Evolutionary conservation across 192 early-diverging fungal species (phyloP).

Genomic region (Paraglomus brasilianum): DNA sequence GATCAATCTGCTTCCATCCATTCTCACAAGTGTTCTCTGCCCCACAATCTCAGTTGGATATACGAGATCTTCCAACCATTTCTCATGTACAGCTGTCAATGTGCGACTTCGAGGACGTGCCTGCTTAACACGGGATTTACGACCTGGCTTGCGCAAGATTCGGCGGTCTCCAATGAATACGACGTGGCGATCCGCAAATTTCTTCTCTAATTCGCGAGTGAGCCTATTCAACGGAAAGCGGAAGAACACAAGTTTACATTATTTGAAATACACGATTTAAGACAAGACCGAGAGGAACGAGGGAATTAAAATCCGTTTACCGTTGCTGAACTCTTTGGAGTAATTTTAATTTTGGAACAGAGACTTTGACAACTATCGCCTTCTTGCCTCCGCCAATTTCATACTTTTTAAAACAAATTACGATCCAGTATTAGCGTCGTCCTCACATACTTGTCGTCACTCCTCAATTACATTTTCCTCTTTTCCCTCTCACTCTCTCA

Average conservation of each 20-base stretch:
- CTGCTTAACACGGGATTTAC: conserved; percentile 88
- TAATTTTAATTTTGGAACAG: conserved; percentile 89
- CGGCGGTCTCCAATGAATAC: conserved; percentile 91
- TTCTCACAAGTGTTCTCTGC: conserved; percentile 95
- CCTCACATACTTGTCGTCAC: background rate
- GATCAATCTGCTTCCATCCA: conserved; percentile 90
- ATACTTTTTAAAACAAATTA: conserved; percentile 48
- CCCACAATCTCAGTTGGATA: conserved; percentile 99
- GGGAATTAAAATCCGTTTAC: conserved; percentile 31
- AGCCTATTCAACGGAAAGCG: conserved; percentile 50
- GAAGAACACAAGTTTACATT: background rate
- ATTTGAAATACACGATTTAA: background rate
- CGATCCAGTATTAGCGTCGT: background rate
- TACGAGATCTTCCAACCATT: conserved; percentile 95
- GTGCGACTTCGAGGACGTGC: conserved; percentile 94
- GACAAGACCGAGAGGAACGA: background rate
- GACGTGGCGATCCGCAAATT: conserved; percentile 99
- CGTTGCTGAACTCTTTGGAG: conserved; percentile 96
- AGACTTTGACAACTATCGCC: conserved; percentile 96
- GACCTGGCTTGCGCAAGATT: conserved; percentile 92
- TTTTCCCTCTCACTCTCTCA: background rate
- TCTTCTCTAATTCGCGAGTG: conserved; percentile 99
- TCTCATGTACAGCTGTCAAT: conserved; percentile 94
- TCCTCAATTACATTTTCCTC: background rate
- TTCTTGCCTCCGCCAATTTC: conserved; percentile 94